phyloP scores from a whole-genome alignment of 2,329 filamentous ascomycete genomes.

The Pyrenophora seminiperda region DNA sequence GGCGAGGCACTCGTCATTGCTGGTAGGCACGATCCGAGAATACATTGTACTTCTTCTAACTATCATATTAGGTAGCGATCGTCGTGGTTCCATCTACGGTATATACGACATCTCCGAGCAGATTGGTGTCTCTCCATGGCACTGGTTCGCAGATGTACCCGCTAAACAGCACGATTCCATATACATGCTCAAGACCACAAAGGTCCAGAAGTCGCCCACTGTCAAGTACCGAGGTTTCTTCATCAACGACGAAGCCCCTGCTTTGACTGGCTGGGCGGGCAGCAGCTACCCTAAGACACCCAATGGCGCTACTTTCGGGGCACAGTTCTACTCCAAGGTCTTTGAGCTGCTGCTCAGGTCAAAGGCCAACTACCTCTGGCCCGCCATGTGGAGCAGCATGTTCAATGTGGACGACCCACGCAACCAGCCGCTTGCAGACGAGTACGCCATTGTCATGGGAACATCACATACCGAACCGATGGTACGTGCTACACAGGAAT shows the following conservation, averaged over 20 bases:
- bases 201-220: slow-evolving; percentile 63
- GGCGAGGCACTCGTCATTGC: slow-evolving; percentile 68
- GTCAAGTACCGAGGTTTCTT: slow-evolving; percentile 74
- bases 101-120: slow-evolving; percentile 74
- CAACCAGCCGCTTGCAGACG: slow-evolving; percentile 72
- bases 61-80: slow-evolving; percentile 58
- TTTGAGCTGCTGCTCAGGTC: slow-evolving; percentile 74
- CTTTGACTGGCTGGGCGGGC: slow-evolving; percentile 68
- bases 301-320: slow-evolving; percentile 54
- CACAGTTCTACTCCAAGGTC: slow-evolving; percentile 70
- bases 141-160: slow-evolving; percentile 70
- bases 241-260: slow-evolving; percentile 72
- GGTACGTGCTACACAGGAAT: slow-evolving; percentile 62
- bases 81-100: slow-evolving; percentile 70
- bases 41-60: neutral
- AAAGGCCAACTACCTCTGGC: slow-evolving; percentile 77
- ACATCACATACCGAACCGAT: slow-evolving; percentile 77
- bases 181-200: slow-evolving; percentile 60
- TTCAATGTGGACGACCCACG: slow-evolving; percentile 72
- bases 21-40: slow-evolving; percentile 42
- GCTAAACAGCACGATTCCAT: slow-evolving; percentile 58
- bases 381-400: slow-evolving; percentile 72
- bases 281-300: slow-evolving; percentile 57
- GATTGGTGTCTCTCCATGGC: slow-evolving; percentile 74
- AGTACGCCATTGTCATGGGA: slow-evolving; percentile 75